Evolutionary conservation across 306 rosid species (phyloP), one percentile per base, ranked within the genome.

Genomic region (Morella rubra): DNA sequence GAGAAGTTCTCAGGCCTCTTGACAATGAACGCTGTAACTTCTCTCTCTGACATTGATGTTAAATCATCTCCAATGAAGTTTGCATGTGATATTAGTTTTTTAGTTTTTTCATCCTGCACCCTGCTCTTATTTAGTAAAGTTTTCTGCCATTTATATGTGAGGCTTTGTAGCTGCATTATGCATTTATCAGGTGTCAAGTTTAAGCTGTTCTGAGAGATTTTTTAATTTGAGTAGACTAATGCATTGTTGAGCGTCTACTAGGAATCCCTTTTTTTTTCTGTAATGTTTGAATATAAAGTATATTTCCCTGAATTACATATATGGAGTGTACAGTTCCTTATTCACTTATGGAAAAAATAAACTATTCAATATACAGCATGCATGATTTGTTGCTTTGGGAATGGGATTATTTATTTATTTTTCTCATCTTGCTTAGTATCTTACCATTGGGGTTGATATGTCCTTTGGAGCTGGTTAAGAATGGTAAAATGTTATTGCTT

Each of bases 1-100:
- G 99, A 45, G 99, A 96, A 89, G 98, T 96, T 81, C 97, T 96
- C 68, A 82, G 98, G 81, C 99, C 93, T 70, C 98, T 96, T 12
- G 98, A 92, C 89, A 89, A 92, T 69, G 99, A 92, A 78, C 97
- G 98, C 79, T 76, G 97, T 96, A 85, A 81, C 76, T 65, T 27
- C 27, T 78, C 77, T 73, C 41, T 52, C 83, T 58, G 44, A 68
- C 58, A n/a, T 4, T 77, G 70, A 73, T 47, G 27, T 69, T 58
- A 32, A 32, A 32, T 6, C 14, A 58, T 22, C 40, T 58, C 6
- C 64, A 10, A 12, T 58, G 14, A 58, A 22, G 7, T 58, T 58
- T 69, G 44, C 37, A 60, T 32, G 37, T 67, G 58, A 53, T 66
- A 60, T 55, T 47, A 20, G 60, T 69, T 20, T 69, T 20, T 49